Evolutionary conservation across 2,329 filamentous ascomycete genomes (phyloP), one percentile per base, ranked within the genome.

Genomic region (Celoporthe dispersa): DNA sequence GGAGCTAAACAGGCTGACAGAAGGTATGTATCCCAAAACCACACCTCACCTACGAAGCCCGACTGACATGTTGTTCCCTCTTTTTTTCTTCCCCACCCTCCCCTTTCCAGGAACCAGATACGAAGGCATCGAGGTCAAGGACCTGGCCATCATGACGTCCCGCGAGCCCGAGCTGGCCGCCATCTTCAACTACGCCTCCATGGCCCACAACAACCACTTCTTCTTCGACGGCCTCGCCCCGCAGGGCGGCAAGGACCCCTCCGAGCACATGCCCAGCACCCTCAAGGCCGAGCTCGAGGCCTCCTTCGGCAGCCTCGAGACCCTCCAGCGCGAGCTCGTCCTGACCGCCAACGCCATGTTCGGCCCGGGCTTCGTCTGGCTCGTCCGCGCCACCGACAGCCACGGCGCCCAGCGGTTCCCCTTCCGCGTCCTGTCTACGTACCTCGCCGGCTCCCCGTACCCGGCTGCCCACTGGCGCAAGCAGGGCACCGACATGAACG

Each of bases 291-390:
- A 87, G 69, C 88, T 98, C 75, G 84, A 88, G 76, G 82, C 84
- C 37, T 89, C 89, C 76, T 98, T 97, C 84, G 91, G 92, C 78
- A 94, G 91, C 76, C 84, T 97, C 75, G 92, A 97, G 74, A 94
- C 92, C 39, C 89, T 99, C 70, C 90, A 90, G 78, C 86, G 86
- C 75, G 92, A 96, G 79, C 90, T 99, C 81, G 81, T 96, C 77
- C 84, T 90, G 73, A 97, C 92, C 55, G 95, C 95, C 70, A 86
- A 89, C 74, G 88, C 90, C 83, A 98, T 98, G 94, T 98, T 99
- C 83, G 96, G 95, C 68, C 94, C 95, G 0, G 96, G 96, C 74
- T 98, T 97, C 82, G 92, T 98, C 78, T 99, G 96, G 96, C 90
- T 99, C 72, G 92, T 98, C 77, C 75, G 80, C 67, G 77, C 80